A percentile compares a stretch with the other conserved stretches of the same genome.
These are phyloP conservation scores for Chlorokybus atmophyticus DNA, from an alignment of 139 green algal species.

Conservation along the genomic window DNA sequence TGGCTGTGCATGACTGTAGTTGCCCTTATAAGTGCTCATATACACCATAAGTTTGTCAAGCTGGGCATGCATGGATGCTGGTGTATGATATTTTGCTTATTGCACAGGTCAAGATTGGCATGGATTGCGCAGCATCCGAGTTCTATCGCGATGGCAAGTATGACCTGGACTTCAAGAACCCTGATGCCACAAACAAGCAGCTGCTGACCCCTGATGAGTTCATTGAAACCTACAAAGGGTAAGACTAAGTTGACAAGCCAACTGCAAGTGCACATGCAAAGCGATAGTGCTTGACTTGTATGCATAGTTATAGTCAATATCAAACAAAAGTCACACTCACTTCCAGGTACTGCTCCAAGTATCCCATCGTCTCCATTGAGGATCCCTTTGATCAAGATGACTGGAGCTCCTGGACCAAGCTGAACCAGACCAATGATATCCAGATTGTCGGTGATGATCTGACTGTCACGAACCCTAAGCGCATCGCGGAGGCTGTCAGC, in stretches of 20 bases:
- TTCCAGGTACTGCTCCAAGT: slow-evolving; percentile 63
- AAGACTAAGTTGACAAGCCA: no score
- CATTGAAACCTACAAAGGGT: slow-evolving; percentile 83
- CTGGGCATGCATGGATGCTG: no score
- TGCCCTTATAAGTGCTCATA: no score
- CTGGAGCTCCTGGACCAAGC: slow-evolving; percentile 54
- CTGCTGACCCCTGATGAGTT: slow-evolving; percentile 69
- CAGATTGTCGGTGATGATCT: slow-evolving; percentile 95
- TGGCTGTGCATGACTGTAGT: no score
- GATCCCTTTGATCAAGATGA: slow-evolving; percentile 97
- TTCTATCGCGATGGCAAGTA: slow-evolving; percentile 85
- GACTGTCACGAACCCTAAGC: slow-evolving; percentile 83
- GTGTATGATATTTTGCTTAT: no score
- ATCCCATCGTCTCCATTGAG: slow-evolving; percentile 89
- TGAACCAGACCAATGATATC: slow-evolving; percentile 52
- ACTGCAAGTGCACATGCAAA: no score
- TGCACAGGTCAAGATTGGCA: slow-evolving; percentile 88
- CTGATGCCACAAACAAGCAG: slow-evolving; percentile 60
- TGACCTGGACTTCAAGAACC: slow-evolving; percentile 91
- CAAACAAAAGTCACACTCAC: no score
- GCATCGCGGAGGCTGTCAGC: slow-evolving; percentile 78
- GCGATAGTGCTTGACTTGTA: no score
- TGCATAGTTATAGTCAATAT: neutral
- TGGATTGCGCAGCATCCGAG: slow-evolving; percentile 90
- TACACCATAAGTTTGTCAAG: no score